Evolutionary conservation across 805 yeast species (phyloP).

Genomic region (Candida vaughaniae): DNA sequence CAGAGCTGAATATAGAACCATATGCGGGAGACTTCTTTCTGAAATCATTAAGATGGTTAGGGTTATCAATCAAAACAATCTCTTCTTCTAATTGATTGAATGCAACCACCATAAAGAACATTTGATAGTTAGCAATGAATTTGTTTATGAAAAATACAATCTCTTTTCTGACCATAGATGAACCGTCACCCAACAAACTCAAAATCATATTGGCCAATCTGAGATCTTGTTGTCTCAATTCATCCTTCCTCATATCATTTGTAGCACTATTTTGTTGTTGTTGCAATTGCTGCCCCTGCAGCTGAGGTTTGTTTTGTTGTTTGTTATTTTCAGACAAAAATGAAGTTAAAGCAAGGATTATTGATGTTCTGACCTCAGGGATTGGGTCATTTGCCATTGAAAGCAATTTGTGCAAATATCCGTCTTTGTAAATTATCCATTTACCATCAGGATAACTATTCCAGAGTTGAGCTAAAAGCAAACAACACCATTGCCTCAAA

Average conservation of each 20-base stretch:
- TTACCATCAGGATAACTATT: slow-evolving; percentile 71
- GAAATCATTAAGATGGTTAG: slow-evolving; percentile 60
- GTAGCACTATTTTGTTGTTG: slow-evolving; percentile 15
- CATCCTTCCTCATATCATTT: slow-evolving; percentile 39
- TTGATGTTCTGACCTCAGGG: slow-evolving; percentile 91
- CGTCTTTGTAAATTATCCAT: slow-evolving; percentile 64
- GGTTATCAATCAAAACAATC: slow-evolving; percentile 60
- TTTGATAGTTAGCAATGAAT: slow-evolving; percentile 65
- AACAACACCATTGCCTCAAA: slow-evolving; percentile 88
- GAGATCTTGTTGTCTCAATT: slow-evolving; percentile 65
- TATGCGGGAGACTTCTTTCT: slow-evolving; percentile 74
- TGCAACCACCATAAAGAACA: slow-evolving; percentile 82
- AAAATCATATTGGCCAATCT: slow-evolving; percentile 68
- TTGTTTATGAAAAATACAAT: slow-evolving; percentile 73
- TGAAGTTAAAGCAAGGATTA: slow-evolving; percentile 68
- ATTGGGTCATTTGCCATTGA: slow-evolving; percentile 78
- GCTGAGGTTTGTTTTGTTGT: slow-evolving; percentile 12
- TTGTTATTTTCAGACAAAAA: slow-evolving; percentile 51
- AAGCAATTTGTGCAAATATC: slow-evolving; percentile 55
- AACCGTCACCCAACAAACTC: slow-evolving; percentile 77
- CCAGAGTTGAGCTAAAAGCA: slow-evolving; percentile 77
- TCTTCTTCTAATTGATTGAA: slow-evolving; percentile 83
- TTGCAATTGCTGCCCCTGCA: slow-evolving; percentile 16
- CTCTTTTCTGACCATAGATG: slow-evolving; percentile 85
- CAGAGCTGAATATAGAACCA: slow-evolving; percentile 80